Conservation (phyloP, 2,329 filamentous ascomycete genomes). For the Sclerotinia nivalis region DNA sequence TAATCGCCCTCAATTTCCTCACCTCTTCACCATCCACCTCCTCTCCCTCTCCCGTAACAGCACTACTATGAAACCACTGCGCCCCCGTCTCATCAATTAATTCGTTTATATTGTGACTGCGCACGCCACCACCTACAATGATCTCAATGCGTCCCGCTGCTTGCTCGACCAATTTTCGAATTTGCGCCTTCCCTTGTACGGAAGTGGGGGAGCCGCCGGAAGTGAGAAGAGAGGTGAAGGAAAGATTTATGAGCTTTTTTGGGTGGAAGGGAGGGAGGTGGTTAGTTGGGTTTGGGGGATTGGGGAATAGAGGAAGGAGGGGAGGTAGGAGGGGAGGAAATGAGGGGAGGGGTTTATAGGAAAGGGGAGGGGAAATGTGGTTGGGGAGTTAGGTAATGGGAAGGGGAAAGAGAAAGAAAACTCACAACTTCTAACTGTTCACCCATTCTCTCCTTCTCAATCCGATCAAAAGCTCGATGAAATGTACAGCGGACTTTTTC, state of each 20-base stretch:
- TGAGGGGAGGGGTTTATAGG: background rate
- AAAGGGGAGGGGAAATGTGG: background rate
- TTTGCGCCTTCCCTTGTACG: slow-evolving; percentile 26
- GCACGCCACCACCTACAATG: slow-evolving; percentile 54
- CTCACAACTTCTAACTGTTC: slow-evolving; percentile 41
- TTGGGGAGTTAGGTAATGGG: background rate
- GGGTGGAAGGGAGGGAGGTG: background rate
- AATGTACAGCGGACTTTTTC: slow-evolving; percentile 51
- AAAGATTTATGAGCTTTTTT: background rate
- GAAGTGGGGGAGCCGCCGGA: slow-evolving; percentile 45
- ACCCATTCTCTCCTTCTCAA: slow-evolving; percentile 26
- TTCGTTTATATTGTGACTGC: slow-evolving; percentile 46
- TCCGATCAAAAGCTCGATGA: slow-evolving; percentile 54
- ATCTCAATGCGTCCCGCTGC: slow-evolving; percentile 44
- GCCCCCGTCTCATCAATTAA: slow-evolving; percentile 38
- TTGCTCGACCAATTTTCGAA: slow-evolving; percentile 41
- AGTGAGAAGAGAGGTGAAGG: slow-evolving; percentile 50
- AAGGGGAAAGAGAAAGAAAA: background rate
- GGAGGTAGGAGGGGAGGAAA: no score
- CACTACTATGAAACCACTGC: slow-evolving; percentile 47
- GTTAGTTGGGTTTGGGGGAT: background rate
- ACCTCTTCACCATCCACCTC: slow-evolving; percentile 30
- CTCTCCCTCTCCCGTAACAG: slow-evolving; percentile 42
- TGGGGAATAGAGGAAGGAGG: no score
- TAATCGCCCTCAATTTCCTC: no score